Evolutionary conservation across 2,329 filamentous ascomycete genomes (phyloP).

Genomic region (Myriangium duriaei): DNA sequence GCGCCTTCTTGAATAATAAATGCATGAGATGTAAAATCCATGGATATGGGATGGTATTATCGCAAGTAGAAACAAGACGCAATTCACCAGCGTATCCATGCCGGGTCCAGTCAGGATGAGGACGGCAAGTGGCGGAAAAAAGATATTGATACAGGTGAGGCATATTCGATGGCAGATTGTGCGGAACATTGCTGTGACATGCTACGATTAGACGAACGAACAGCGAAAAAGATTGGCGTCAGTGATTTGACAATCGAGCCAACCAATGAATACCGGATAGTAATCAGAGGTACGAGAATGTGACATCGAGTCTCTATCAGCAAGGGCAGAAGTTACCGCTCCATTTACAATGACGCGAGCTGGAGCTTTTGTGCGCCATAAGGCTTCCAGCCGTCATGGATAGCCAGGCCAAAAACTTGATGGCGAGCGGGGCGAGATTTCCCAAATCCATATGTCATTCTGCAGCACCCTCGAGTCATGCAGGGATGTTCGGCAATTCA

Average conservation of each 20-base stretch:
- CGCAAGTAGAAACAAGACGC: slow-evolving; percentile 28
- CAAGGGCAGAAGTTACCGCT: too few relatives aligned
- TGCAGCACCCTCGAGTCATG: too few relatives aligned
- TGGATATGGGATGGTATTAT: slow-evolving; percentile 30
- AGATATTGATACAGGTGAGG: slow-evolving; percentile 27
- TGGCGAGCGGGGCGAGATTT: too few relatives aligned
- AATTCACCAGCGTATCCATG: slow-evolving; percentile 26
- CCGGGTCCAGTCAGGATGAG: slow-evolving; percentile 25
- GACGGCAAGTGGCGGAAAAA: slow-evolving; percentile 29
- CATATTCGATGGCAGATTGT: slow-evolving; percentile 21
- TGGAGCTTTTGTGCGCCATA: too few relatives aligned
- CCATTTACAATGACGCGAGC: too few relatives aligned
- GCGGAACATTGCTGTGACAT: slow-evolving; percentile 9
- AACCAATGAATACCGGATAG: neutral
- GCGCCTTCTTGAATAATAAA: slow-evolving; percentile 27
- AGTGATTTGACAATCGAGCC: neutral
- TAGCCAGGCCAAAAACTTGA: too few relatives aligned
- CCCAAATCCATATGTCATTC: too few relatives aligned
- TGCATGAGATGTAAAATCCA: slow-evolving; percentile 29
- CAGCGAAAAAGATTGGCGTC: neutral
- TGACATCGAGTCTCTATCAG: too few relatives aligned
- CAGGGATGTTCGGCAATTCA: too few relatives aligned
- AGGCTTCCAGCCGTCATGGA: too few relatives aligned
- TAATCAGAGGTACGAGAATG: too few relatives aligned
- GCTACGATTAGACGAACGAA: neutral